phyloP scores from a whole-genome alignment of 2,329 filamentous ascomycete species.

The Elsinoe necatrix region DNA sequence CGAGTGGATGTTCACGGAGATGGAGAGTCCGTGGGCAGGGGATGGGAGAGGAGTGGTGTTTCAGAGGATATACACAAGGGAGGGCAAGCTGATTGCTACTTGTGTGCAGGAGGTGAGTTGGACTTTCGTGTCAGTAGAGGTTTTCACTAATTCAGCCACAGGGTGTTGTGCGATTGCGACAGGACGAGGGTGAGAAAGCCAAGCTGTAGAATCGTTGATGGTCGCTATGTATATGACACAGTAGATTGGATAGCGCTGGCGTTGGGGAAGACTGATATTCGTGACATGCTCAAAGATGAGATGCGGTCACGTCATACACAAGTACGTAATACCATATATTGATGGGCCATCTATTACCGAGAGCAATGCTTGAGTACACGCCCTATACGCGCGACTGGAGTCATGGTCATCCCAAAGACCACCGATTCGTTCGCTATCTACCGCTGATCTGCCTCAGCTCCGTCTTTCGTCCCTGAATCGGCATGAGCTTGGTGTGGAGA shows the following conservation, averaged over 20 bases:
- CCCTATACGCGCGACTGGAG: not conserved
- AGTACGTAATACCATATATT: too few species aligned
- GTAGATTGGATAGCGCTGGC: not conserved
- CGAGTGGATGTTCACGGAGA: conserved; percentile 73
- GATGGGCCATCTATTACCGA: not conserved
- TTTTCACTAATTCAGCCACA: conserved; percentile 25
- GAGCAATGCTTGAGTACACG: not conserved
- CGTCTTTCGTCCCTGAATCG: not conserved
- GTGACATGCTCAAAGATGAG: not conserved
- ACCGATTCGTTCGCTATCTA: not conserved
- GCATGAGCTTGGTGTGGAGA: conserved; percentile 6
- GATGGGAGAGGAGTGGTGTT: conserved; percentile 68
- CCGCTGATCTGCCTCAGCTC: not conserved
- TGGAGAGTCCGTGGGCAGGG: conserved; percentile 71
- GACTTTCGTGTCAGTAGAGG: not conserved
- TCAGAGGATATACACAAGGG: conserved; percentile 62
- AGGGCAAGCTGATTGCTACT: conserved; percentile 66
- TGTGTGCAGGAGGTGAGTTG: conserved; percentile 64
- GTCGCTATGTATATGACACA: not conserved
- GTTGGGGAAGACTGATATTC: not conserved
- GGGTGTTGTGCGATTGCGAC: conserved; percentile 46
- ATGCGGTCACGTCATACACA: too few species aligned
- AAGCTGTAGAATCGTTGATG: conserved; percentile 18
- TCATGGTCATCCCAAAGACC: not conserved
- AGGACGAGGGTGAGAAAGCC: conserved; percentile 28